Evolutionary conservation across 495 filamentous ascomycete species (phyloP).

Genomic region (Penicillium canariense): DNA sequence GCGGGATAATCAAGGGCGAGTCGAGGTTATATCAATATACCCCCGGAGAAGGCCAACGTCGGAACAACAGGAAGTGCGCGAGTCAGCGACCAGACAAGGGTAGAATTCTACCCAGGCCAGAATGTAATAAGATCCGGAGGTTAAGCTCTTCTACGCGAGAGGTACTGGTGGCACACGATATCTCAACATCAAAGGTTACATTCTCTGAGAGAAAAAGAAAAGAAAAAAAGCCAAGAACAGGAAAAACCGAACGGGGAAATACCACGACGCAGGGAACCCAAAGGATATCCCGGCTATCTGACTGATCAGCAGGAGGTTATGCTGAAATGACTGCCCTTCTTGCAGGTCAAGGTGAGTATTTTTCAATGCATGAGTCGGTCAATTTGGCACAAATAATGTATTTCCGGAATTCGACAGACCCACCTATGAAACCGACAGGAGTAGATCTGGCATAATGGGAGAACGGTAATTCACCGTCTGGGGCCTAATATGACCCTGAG

Average conservation of each 20-base stretch:
- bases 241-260: too few species aligned
- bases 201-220: not conserved
- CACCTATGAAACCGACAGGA: slow-evolving; percentile 12
- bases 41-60: slow-evolving; percentile 1
- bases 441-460: slow-evolving; percentile 18
- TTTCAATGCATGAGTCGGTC: slow-evolving; percentile 15
- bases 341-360: slow-evolving; percentile 9
- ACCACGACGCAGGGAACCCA: not conserved
- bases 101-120: slow-evolving; percentile 21
- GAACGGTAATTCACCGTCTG: slow-evolving; percentile 17
- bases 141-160: slow-evolving; percentile 20
- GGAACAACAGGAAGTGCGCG: slow-evolving; percentile 16
- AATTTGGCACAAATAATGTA: slow-evolving; percentile 15
- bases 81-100: slow-evolving; percentile 14
- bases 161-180: slow-evolving; percentile 19
- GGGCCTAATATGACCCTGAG: slow-evolving; percentile 4
- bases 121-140: slow-evolving; percentile 23
- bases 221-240: not conserved
- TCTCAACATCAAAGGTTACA: slow-evolving; percentile 16
- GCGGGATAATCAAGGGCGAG: not conserved
- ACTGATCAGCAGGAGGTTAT: slow-evolving; percentile 14
- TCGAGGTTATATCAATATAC: slow-evolving; percentile 3
- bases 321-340: slow-evolving; percentile 8
- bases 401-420: slow-evolving; percentile 10
- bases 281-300: not conserved